Base-by-base conservation (phyloP, 345 rosid species). In the Brassica juncea region DNA sequence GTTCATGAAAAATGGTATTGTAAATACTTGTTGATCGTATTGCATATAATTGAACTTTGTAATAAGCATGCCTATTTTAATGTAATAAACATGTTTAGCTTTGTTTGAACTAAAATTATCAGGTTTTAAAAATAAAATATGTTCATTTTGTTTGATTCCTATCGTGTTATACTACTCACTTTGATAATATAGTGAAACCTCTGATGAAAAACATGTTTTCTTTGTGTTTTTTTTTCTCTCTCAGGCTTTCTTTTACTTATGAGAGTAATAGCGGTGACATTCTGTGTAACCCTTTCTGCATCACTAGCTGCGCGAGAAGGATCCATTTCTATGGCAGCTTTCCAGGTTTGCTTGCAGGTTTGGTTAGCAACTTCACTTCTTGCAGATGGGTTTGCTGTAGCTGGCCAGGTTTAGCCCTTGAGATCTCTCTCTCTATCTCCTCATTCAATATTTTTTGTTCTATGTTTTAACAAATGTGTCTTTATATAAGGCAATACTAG, bases 281-380 rank as follows among this genome's bases (percentile, higher is more conserved):
- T 93, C 85, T 95, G 98, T 32, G 90, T 95, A 64, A 93, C 99
- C 21, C 89, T 95, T 35, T 87, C 98, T 0, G 98, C 99, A 10
- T 95, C 99, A 47, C 79, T 95, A 82, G 99, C 99, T 16, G 97
- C 99, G 69, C 77, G 92, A 66, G 89, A 85, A 60, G 99, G 97
- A 42, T 21, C 99, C 1, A 90, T 77, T 32, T 72, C 90, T 23
- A 95, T 95, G 99, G 99, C 99, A 9, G 97, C 99, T 66, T 95
- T 95, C 81, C 98, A 95, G 84, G 88, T 95, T 80, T 95, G 98
- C 90, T 88, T 95, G 88, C 99, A 95, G 78, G 87, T 95, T 73
- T 93, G 99, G 99, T 74, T 95, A 86, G 84, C 99, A 21, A 87
- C 94, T 44, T 95, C 99, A 34, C 98, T 95, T 82, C 96, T 95